Conservation (phyloP, 108 stramenopile species). For the Conticribra guillardii region DNA sequence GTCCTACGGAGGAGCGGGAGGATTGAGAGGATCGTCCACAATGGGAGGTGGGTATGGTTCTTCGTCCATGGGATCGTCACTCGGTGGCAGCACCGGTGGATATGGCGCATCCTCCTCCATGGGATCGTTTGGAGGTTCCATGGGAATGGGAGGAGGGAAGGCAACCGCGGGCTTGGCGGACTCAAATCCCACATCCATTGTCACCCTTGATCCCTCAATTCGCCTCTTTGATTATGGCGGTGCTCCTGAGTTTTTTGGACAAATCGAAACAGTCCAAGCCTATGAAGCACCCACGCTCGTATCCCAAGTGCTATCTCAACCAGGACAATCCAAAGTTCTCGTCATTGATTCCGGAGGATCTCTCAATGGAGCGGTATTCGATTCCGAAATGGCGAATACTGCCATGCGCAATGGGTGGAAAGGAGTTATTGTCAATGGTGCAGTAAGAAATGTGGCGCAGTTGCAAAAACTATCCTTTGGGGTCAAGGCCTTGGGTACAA, state of each 20-base stretch:
- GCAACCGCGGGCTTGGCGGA: conserved; percentile 37
- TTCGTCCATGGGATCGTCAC: background rate
- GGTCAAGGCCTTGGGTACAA: conserved; percentile 71
- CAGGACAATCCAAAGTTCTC: conserved; percentile 44
- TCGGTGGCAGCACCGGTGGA: conserved; percentile 4
- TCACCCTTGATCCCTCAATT: conserved; percentile 36
- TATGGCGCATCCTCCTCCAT: conserved; percentile 10
- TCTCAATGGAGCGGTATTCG: conserved; percentile 40
- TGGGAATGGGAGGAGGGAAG: conserved; percentile 13
- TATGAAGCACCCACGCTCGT: conserved; percentile 41
- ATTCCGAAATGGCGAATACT: conserved; percentile 36
- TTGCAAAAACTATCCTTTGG: conserved; percentile 55
- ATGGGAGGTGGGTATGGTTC: conserved; percentile 6
- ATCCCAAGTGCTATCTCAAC: conserved; percentile 41
- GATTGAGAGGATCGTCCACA: background rate
- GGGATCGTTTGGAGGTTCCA: conserved; percentile 8
- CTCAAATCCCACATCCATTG: conserved; percentile 27
- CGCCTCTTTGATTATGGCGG: conserved; percentile 43
- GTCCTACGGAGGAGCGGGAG: conserved; percentile 10
- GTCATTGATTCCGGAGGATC: conserved; percentile 54
- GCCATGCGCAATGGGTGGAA: conserved; percentile 59
- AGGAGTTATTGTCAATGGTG: conserved; percentile 74
- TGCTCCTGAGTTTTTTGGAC: conserved; percentile 28
- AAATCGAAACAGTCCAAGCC: conserved; percentile 49
- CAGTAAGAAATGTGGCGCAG: conserved; percentile 64